Conservation (phyloP, 2,329 filamentous ascomycete genomes). For the Colletotrichum tanaceti region DNA sequence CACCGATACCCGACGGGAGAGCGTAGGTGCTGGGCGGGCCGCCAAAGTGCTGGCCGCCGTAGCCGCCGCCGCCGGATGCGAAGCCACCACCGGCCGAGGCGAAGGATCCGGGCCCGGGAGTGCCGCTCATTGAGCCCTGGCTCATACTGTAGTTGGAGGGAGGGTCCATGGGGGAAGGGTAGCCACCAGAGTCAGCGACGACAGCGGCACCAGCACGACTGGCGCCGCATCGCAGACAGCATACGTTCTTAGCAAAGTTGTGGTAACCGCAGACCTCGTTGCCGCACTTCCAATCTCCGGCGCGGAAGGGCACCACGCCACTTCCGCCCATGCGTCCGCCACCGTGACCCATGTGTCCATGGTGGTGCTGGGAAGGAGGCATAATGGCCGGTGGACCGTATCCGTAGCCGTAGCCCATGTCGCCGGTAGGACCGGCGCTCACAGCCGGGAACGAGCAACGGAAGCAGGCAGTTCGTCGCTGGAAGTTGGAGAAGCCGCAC, state of each 20-base stretch:
- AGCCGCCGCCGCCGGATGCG: slow-evolving; percentile 66
- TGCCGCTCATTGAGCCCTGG: slow-evolving; percentile 87
- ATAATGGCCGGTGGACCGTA: slow-evolving; percentile 85
- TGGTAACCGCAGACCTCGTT: slow-evolving; percentile 98
- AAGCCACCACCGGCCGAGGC: slow-evolving; percentile 73
- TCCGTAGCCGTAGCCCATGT: slow-evolving; percentile 68
- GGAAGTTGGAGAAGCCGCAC: slow-evolving; percentile 99
- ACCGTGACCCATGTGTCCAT: slow-evolving; percentile 65
- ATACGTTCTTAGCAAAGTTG: slow-evolving; percentile 99
- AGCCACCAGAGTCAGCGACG: slow-evolving; percentile 91
- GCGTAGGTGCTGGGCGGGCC: slow-evolving; percentile 90
- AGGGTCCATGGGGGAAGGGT: slow-evolving; percentile 89
- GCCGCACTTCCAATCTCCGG: slow-evolving; percentile 98
- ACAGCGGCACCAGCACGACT: slow-evolving; percentile 94
- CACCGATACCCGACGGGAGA: slow-evolving; percentile 81
- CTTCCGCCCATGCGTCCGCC: slow-evolving; percentile 82
- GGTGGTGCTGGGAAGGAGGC: slow-evolving; percentile 77
- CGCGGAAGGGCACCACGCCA: slow-evolving; percentile 94
- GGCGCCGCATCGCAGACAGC: slow-evolving; percentile 94
- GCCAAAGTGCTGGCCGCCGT: slow-evolving; percentile 80
- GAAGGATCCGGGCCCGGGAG: slow-evolving; percentile 81
- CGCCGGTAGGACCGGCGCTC: slow-evolving; percentile 76
- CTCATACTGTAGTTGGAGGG: slow-evolving; percentile 86
- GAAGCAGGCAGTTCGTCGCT: slow-evolving; percentile 98
- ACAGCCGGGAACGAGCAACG: slow-evolving; percentile 98